Evolutionary conservation across 1,284 basidiomycete species (phyloP), one percentile per base, ranked within the genome.

Genomic region (Cryptococcus deneoformans): DNA sequence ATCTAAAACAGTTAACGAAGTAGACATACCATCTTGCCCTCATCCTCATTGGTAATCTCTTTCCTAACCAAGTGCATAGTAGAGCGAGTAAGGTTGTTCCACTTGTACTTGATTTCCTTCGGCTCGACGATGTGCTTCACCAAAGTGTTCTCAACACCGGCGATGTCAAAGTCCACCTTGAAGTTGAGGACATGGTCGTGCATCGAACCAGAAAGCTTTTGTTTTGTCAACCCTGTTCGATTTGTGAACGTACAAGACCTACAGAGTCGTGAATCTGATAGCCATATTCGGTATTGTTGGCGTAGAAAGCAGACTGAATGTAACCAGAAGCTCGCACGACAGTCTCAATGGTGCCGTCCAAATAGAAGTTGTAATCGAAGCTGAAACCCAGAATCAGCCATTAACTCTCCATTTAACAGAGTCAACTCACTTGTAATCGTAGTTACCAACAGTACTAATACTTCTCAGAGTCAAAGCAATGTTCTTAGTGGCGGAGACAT

Each of bases 181-280:
- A 81, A 86, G 71, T 84, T 86, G 68, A 87, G 83, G 43, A 87
- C 82, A 65, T 87, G 86, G 66, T 87, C 85, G 61, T 87, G 86
- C n/a, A 87, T 69, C 38, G 82, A 85, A 11, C 86, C 86, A 54
- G 49, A 50, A 44, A 35, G 40, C 36, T 51, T 36, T 24, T 51
- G n/a, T 11, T 14, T 10, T n/a, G 16, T 46, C n/a, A 53, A 45
- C 38, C 20, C 20, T 20, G 8, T 37, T 10, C 2, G 51, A 11
- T n/a, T 37, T 20, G 6, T 12, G 20, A 24, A 38, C 36, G 12
- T 29, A 40, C 7, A 5, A 45, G 8, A 37, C 51, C n/a, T 12
- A 61, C 83, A 86, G 86, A 12, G 80, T 81, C 2, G 80, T 82
- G 81, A 46, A 87, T 84, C 14, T 79, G 79, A 38, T 81, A 80